Evolutionary conservation across 768 basidiomycete species (phyloP), one percentile per base, ranked within the genome.

Genomic region (Mycena olivaceomarginata): DNA sequence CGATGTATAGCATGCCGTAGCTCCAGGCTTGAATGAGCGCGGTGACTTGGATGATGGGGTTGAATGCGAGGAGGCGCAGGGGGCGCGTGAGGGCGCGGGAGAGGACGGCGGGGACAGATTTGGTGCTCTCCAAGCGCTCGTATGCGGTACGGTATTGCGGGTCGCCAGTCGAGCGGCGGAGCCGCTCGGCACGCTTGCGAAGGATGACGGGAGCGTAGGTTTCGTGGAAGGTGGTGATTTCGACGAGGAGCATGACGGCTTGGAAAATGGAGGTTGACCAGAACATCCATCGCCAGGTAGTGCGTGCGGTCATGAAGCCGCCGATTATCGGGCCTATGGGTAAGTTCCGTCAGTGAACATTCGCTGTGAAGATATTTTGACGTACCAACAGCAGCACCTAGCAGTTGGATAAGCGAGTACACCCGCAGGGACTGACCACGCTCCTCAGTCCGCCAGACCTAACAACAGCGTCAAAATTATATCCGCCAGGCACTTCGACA

Each of bases 231-330:
- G n/a, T 22, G n/a, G 53, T 53, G 20, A 53, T n/a, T 15, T 57
- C 56, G n/a, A 31, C 56, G n/a, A 57, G 3, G 56, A 57, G 56
- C 56, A 25, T 57, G 56, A n/a, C 12, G 56, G 25, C 56, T 31
- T 31, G 56, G 22, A 25, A 57, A n/a, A 8, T 22, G 53, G 53
- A 53, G 5, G 53, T 53, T 8, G 53, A 53, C 53, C 53, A 53
- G n/a, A 53, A 53, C 53, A 53, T 53, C 53, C 53, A 53, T 53
- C 53, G 53, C 53, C 53, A 53, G n/a, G n/a, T 53, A n/a, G 53
- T n/a, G n/a, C 53, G 53, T 53, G 53, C 53, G n/a, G 53, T n/a
- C 53, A 53, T 53, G 53, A 53, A 53, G 53, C 53, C 53, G n/a
- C 53, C 53, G n/a, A 53, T 53, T 53, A 53, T 53, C n/a, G 53